Conservation (phyloP, 1,284 basidiomycete genomes). For the Phellinidium pouzarii region DNA sequence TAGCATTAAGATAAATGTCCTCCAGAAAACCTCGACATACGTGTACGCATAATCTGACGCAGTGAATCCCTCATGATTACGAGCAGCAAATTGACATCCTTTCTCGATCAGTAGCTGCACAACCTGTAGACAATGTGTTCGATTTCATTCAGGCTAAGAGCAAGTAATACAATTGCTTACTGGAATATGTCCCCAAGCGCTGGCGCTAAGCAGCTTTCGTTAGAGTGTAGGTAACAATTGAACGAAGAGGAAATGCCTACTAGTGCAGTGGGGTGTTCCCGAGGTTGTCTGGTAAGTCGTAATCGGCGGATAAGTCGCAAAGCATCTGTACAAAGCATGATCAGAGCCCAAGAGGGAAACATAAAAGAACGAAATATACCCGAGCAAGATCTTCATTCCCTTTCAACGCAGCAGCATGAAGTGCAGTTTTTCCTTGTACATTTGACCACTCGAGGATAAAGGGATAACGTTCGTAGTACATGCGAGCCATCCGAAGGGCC, state of each 20-base stretch:
- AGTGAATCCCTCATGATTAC: conserved; percentile 88
- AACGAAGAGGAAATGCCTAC: conserved; percentile 40
- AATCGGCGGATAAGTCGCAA: conserved; percentile 82
- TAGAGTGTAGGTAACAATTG: neutral
- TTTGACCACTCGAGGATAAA: conserved; percentile 90
- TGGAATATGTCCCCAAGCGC: conserved; percentile 76
- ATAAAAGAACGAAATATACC: conserved; percentile 38
- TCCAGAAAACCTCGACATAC: conserved; percentile 38
- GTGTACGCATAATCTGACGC: conserved; percentile 91
- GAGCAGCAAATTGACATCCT: conserved; percentile 74
- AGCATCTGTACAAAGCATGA: conserved; percentile 53
- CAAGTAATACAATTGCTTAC: conserved; percentile 35
- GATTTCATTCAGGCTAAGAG: conserved; percentile 13
- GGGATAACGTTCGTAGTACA: conserved; percentile 77
- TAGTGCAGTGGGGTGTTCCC: conserved; percentile 93
- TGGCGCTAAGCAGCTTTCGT: conserved; percentile 48
- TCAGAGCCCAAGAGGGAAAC: conserved; percentile 22
- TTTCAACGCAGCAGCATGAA: conserved; percentile 83
- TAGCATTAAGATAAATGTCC: conserved; percentile 14
- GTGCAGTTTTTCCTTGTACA: conserved; percentile 78
- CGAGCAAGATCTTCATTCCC: conserved; percentile 85
- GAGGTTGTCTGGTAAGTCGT: conserved; percentile 81
- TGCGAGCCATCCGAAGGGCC: conserved; percentile 69
- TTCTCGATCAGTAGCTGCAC: conserved; percentile 84
- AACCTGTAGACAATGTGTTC: conserved; percentile 40